phyloP scores from a whole-genome alignment of 306 rosid genomes.

The Styphnolobium japonicum region DNA sequence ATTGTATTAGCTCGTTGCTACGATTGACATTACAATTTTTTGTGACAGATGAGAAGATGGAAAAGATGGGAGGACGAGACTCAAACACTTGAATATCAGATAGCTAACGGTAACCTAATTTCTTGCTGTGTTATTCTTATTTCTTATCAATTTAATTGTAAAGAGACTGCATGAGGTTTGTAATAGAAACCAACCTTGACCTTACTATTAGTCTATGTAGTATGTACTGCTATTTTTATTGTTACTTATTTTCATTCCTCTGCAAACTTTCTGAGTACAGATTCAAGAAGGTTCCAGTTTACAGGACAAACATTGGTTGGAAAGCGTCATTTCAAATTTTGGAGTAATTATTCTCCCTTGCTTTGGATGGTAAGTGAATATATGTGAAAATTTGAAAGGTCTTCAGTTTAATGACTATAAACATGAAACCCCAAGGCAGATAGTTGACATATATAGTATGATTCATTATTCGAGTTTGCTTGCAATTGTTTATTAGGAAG shows the following conservation, averaged over 20 bases:
- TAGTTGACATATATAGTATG: too few relatives aligned
- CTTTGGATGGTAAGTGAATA: constrained; percentile 56
- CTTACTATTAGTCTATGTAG: neutral
- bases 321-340: constrained; percentile 56
- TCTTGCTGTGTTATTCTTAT: neutral
- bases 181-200: neutral
- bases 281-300: constrained; percentile 56
- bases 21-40: neutral
- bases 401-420: too few relatives aligned
- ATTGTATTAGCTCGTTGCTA: neutral
- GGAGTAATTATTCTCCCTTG: constrained; percentile 48
- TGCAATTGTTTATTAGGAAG: neutral
- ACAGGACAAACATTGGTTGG: constrained; percentile 53
- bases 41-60: constrained; percentile 63
- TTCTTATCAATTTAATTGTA: neutral
- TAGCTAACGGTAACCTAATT: constrained; percentile 49
- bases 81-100: constrained; percentile 55
- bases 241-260: neutral
- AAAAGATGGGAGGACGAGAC: constrained; percentile 72
- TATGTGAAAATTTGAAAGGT: neutral
- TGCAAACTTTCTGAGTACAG: constrained; percentile 27
- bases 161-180: neutral
- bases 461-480: too few relatives aligned
- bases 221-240: neutral
- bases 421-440: too few relatives aligned